Base-by-base conservation (phyloP, 306 rosid species). In the Abrus precatorius region DNA sequence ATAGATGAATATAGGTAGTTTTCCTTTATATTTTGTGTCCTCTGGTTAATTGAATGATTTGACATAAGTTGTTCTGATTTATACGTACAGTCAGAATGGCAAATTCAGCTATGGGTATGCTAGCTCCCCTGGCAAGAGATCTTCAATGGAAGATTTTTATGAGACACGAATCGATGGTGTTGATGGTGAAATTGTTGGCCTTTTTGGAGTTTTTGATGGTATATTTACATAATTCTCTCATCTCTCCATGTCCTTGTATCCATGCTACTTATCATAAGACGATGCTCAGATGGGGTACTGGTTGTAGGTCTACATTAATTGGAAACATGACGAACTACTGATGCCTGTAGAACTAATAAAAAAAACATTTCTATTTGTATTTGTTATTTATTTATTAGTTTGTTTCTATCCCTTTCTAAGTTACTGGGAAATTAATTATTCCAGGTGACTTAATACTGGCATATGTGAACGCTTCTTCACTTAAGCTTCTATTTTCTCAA, bases 201-300 rank as follows among this genome's bases (percentile, higher is more conserved):
- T 95, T 65, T 95, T 95, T 59, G 99, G 98, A 68, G 99, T 95
- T 79, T 95, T 95, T 43, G 99, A 95, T 74, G 99, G 99, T 95
- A 88, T 66, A 1, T 76, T 38, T 75, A n/a, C 77, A 59, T 48
- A 5, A 53, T 12, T 65, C 62, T 84, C 45, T 72, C 40, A 57
- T 56, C 32, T 56, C 32, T 73, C 49, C 62, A 5, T 74, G 27
- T 73, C 62, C 62, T 55, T 47, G 1, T 64, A 32, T 36, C 10
- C 10, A 87, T 41, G 61, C 62, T 64, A 36, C 71, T 30, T 68
- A 12, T 38, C 36, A 33, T 55, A 83, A 28, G 28, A 73, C 55
- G 72, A 36, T 78, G 66, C 10, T 34, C 59, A 66, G 33, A 38
- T 29, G 47, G 36, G 63, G 60, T 20, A 34, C 5, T 74, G 9